Base-by-base conservation (phyloP, 352 stramenopile species). In the Phytophthora pluvialis region DNA sequence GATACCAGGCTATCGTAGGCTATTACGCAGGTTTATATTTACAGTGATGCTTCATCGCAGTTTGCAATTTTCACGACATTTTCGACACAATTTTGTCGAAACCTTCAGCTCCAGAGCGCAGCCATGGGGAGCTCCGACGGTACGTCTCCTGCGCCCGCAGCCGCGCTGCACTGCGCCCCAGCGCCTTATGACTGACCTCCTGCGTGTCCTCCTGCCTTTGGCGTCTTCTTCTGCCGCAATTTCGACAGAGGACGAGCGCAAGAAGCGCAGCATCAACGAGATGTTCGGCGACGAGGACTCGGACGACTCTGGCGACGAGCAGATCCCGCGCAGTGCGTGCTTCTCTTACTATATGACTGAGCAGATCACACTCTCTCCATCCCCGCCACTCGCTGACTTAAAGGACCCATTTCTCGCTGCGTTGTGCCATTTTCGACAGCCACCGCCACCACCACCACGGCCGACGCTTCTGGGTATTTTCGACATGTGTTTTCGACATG, bases 271-370 rank as follows among this genome's bases (percentile, higher is more conserved):
- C 58, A 92, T 94, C 67, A 93, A 92, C 60, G 86, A 94, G 61
- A 94, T 94, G 86, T 94, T 94, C 64, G 86, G 86, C 35, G 86
- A 92, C 49, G 85, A 94, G 58, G 81, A 90, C 65, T 91, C 81
- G 70, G 84, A 93, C 64, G 84, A 83, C 35, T 81, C 86, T 47
- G 79, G 81, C 40, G 78, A 90, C 56, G 70, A 88, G 16, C 58
- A 83, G 21, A 78, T 93, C 26, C 75, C 78, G 45, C 74, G 64
- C 25, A 70, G 81, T 91, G 62, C 64, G 53, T 73, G 32, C 7
- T 25, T 44, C 25, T 26, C 7, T 26, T 8, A 15, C 5, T 4
- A 50, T 9, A 26, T 13, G 32, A 35, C 42, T 25, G 2, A 44
- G 10, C n/a, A 32, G 8, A 1, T 16, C 15, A 21, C 18, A 2